phyloP scores from a whole-genome alignment of 2,329 filamentous ascomycete genomes.

The Fusarium redolens region DNA sequence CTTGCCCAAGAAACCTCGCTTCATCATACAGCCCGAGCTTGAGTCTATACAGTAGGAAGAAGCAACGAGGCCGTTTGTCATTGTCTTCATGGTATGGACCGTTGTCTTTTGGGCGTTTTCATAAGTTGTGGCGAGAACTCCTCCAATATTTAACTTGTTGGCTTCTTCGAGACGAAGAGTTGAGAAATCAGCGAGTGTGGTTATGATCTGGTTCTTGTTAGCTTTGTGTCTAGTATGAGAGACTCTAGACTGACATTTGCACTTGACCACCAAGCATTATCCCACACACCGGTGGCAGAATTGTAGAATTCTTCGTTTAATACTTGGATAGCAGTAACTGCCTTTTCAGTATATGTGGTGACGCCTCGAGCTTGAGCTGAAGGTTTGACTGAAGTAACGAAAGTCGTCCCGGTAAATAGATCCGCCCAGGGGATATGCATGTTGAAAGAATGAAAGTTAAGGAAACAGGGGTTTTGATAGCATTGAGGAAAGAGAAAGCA shows the following conservation, averaged over 20 bases:
- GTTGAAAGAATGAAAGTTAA: conserved; percentile 18
- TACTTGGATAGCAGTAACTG: conserved; percentile 51
- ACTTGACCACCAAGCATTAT: conserved; percentile 78
- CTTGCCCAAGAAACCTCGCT: conserved; percentile 49
- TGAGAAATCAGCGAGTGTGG: conserved; percentile 68
- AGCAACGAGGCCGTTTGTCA: conserved; percentile 52
- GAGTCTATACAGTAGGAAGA: conserved; percentile 53
- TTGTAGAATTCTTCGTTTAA: conserved; percentile 72
- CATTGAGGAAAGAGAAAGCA: conserved; percentile 4
- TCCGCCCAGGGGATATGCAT: conserved; percentile 44
- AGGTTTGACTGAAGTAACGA: conserved; percentile 25
- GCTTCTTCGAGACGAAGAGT: conserved; percentile 48
- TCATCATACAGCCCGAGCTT: conserved; percentile 46
- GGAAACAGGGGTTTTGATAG: background rate
- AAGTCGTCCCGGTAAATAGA: conserved; percentile 34
- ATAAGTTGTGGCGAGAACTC: conserved; percentile 59
- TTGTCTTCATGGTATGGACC: conserved; percentile 53
- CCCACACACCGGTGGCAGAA: conserved; percentile 69
- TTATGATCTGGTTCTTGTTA: conserved; percentile 56
- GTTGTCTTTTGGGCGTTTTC: conserved; percentile 55
- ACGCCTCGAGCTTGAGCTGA: conserved; percentile 31
- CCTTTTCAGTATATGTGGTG: conserved; percentile 48
- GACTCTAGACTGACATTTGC: conserved; percentile 61
- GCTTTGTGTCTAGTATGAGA: background rate
- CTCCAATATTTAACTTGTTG: conserved; percentile 53